A percentile compares a stretch with the other conserved stretches of the same genome.
These are phyloP conservation scores for Priceomyces carsonii DNA, from an alignment of 805 yeast species.

Conservation along the genomic window DNA sequence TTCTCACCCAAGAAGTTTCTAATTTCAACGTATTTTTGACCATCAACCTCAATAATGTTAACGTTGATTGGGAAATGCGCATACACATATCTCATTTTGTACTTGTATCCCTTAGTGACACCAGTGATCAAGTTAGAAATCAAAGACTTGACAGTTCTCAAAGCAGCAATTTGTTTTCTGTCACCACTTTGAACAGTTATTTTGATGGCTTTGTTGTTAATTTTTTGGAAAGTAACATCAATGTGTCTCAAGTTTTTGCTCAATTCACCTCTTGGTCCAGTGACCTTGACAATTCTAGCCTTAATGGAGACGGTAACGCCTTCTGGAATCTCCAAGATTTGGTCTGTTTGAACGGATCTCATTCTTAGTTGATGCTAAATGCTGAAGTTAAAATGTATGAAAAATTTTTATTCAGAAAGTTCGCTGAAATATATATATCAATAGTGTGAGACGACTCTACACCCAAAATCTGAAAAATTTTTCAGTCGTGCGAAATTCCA, in stretches of 20 bases:
- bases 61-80: conserved; percentile 99
- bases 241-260: conserved; percentile 91
- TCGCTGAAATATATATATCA: conserved; percentile 1
- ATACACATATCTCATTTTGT: conserved; percentile 99
- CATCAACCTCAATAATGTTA: conserved; percentile 81
- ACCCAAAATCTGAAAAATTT: conserved; percentile 11
- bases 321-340: conserved; percentile 82
- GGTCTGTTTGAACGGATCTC: conserved; percentile 90
- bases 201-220: conserved; percentile 71
- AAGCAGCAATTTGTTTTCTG: conserved; percentile 99
- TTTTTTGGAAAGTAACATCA: conserved; percentile 88
- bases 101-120: conserved; percentile 98
- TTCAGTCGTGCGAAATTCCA: conserved; percentile 11
- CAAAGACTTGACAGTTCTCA: conserved; percentile 97
- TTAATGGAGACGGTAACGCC: conserved; percentile 90
- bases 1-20: conserved; percentile 99
- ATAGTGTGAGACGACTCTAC: too few relatives aligned
- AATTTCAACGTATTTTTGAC: conserved; percentile 79
- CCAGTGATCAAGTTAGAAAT: conserved; percentile 94
- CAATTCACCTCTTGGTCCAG: conserved; percentile 97
- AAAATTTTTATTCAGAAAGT: neutral
- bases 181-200: conserved; percentile 97
- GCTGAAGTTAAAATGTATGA: neutral
- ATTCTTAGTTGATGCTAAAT: conserved; percentile 24
- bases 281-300: conserved; percentile 85